Evolutionary conservation across 2,329 filamentous ascomycete genomes (phyloP), one percentile per base, ranked within the genome.

Genomic region (Aspergillus sclerotialis): DNA sequence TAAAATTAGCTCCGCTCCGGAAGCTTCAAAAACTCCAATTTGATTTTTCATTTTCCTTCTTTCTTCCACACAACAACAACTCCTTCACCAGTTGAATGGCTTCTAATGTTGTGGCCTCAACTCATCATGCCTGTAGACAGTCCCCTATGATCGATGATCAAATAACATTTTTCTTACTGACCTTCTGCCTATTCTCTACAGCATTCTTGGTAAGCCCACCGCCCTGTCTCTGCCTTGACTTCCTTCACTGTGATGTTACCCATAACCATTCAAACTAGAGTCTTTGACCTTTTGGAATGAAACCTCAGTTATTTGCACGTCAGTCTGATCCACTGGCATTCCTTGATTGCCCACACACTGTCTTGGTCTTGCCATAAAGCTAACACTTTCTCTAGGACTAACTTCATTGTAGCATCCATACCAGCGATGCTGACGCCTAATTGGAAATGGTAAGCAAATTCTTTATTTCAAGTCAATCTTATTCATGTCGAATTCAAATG

Each of bases 231-330:
- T 33, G 36, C 35, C 33, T 37, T 35, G 15, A 31, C 28, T 37
- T 33, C 38, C 44, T 37, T 38, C 37, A 30, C 44, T 35, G 60
- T 87, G 85, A 90, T 90, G 85, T 89, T 80, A 87, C 68, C 63
- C 63, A 71, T 69, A 81, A 87, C 83, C 82, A 76, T 68, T 64
- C 65, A 73, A 89, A 89, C 84, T 93, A 93, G 86, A 93, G 86
- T 93, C 86, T 93, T 92, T 92, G 86, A 93, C 80, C 82, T 33
- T 63, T 73, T 38, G 43, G 78, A 73, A 82, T 90, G 84, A 89
- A 89, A 90, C 81, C 78, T 64, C 60, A 46, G 49, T 60, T 73
- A 77, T 85, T 65, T 80, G 77, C 80, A 90, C 84, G 84, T 92
- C 85, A 92, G 85, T 87, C 85, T 92, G 85, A 92, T 73, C 64